These are phyloP conservation scores for Skeletonema grethae DNA, from an alignment of 108 stramenopile genomes.

Conservation along the genomic window DNA sequence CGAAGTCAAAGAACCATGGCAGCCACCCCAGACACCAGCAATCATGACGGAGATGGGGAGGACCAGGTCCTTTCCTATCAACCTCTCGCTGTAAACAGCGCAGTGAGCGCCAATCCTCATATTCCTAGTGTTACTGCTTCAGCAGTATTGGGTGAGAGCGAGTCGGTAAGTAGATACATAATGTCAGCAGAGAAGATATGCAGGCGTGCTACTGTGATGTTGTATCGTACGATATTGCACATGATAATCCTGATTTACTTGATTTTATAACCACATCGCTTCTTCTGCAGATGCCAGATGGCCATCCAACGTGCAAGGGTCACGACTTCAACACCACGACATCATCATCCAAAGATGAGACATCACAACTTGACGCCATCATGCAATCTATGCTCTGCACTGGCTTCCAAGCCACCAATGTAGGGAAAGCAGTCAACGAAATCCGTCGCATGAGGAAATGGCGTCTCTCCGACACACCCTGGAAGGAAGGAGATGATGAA, in stretches of 20 bases:
- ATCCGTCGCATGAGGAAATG: constrained; percentile 93
- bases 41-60: neutral
- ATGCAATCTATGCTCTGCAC: constrained; percentile 84
- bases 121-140: constrained; percentile 82
- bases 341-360: constrained; percentile 16
- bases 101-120: constrained; percentile 71
- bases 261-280: neutral
- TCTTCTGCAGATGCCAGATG: constrained; percentile 37
- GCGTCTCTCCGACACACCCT: constrained; percentile 86
- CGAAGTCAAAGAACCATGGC: neutral
- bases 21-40: neutral
- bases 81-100: constrained; percentile 20
- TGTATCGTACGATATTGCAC: neutral
- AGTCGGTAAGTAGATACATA: constrained; percentile 50
- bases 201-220: too few species aligned
- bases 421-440: constrained; percentile 93
- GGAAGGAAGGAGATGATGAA: constrained; percentile 84
- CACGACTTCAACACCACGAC: constrained; percentile 77
- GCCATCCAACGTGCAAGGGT: constrained; percentile 71
- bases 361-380: constrained; percentile 60
- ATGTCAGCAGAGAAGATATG: neutral
- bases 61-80: constrained; percentile 25
- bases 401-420: constrained; percentile 96
- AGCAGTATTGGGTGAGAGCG: constrained; percentile 82
- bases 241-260: neutral